A percentile compares a stretch with the other conserved stretches of the same genome.
These are phyloP conservation scores for Helianthus tuberosus DNA, from an alignment of 129 eudicot genomes.

Conservation along the genomic window DNA sequence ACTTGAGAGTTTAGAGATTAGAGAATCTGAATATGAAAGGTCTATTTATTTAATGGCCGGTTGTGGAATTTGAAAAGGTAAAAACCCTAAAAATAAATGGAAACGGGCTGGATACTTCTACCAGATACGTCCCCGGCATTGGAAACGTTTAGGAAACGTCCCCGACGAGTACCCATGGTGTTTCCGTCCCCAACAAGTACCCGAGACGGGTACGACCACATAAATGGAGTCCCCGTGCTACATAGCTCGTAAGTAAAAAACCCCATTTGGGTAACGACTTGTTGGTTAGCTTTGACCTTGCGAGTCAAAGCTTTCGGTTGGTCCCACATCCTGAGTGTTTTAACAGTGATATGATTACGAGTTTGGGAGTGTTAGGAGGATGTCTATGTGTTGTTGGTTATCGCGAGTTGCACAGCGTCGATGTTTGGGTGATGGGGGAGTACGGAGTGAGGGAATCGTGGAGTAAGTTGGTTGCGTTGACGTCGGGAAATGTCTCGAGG, in stretches of 20 bases:
- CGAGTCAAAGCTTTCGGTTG: conserved; percentile 16
- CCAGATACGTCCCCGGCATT: too few species aligned
- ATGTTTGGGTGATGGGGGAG: conserved; percentile 36
- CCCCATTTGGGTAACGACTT: not conserved
- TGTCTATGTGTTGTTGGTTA: conserved; percentile 33
- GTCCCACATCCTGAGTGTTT: conserved; percentile 28
- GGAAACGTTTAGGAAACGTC: too few species aligned
- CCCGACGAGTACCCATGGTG: too few species aligned
- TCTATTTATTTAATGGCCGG: too few species aligned
- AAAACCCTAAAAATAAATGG: too few species aligned
- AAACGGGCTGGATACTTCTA: too few species aligned
- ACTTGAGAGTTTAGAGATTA: too few species aligned
- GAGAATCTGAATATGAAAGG: too few species aligned
- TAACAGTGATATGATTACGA: not conserved
- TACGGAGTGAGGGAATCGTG: conserved; percentile 43
- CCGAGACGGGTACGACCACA: too few species aligned
- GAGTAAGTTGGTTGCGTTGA: conserved; percentile 26
- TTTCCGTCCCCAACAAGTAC: too few species aligned
- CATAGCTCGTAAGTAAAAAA: conserved; percentile 19
- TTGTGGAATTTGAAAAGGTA: too few species aligned
- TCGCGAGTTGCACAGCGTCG: conserved; percentile 13
- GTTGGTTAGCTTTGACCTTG: conserved; percentile 32
- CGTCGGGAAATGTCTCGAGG: not conserved
- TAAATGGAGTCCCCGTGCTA: too few species aligned
- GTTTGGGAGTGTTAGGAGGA: conserved; percentile 27